phyloP scores from a whole-genome alignment of 2,329 filamentous ascomycete species.

The Bipolaris oryzae region DNA sequence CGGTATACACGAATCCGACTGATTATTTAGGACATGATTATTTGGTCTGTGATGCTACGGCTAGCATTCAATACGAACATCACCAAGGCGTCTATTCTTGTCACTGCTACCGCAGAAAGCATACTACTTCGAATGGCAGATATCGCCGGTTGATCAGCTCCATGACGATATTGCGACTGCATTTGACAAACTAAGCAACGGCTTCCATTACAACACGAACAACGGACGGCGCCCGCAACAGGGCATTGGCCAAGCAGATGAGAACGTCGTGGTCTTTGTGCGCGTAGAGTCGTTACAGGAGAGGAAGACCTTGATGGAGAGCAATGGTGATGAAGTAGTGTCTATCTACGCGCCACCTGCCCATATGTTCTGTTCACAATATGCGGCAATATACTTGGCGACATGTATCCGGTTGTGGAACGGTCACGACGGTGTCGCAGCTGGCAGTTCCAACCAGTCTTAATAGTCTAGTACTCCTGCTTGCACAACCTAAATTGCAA shows the following conservation, averaged over 20 bases:
- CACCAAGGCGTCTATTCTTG: slow-evolving; percentile 10
- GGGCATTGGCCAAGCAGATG: background rate
- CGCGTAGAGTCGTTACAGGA: background rate
- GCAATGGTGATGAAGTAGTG: background rate
- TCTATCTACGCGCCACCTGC: background rate
- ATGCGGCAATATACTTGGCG: slow-evolving; percentile 3
- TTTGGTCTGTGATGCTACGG: slow-evolving; percentile 26
- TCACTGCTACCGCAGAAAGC: slow-evolving; percentile 9
- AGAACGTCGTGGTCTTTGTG: background rate
- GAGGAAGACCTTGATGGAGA: slow-evolving; percentile 1
- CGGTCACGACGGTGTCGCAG: slow-evolving; percentile 1
- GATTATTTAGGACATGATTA: slow-evolving; percentile 40
- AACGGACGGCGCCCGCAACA: background rate
- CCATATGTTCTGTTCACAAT: background rate
- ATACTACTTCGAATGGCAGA: slow-evolving; percentile 6
- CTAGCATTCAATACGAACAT: slow-evolving; percentile 28
- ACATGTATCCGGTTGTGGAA: background rate
- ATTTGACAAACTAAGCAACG: background rate
- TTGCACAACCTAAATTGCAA: slow-evolving; percentile 4
- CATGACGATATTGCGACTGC: background rate
- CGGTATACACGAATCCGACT: slow-evolving; percentile 22
- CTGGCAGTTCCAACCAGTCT: slow-evolving; percentile 3
- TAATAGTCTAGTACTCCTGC: background rate
- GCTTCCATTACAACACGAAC: background rate
- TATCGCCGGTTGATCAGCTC: slow-evolving; percentile 3